Evolutionary conservation across 148 eudicot species (phyloP), one percentile per base, ranked within the genome.

Genomic region (Limonium bicolor): DNA sequence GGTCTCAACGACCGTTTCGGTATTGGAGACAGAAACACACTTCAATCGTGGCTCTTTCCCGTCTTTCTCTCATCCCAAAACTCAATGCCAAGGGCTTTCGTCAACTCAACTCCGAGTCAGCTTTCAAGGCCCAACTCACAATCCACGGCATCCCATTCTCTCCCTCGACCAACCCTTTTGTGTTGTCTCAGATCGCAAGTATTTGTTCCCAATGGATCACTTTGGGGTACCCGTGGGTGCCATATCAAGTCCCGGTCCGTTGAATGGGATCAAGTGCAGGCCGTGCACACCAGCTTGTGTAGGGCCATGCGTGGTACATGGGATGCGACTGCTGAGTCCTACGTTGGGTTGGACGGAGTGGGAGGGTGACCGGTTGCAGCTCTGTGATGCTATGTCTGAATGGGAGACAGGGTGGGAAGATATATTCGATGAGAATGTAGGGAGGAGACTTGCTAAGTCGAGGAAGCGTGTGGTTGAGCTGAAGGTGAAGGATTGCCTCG

Each of bases 1-100:
- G 96, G 96, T 8, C 79, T 86, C 35, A 86, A 86, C 48, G 96
- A 86, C 47, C 72, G 96, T 1, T 41, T 82, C 0, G 96, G 96
- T 0, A 39, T 78, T 0, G 96, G 96, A 1, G 88, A 86, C 63
- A 50, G 67, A 24, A 73, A n/a, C n/a, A 62, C 60, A 59, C 77
- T 37, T 82, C 96, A n/a, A 35, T 36, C n/a, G 67, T 72, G 0
- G 94, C 96, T 20, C 94, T 86, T 24, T 78, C 96, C 1, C 77
- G 94, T 5, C 77, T 82, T 48, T 75, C 94, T 6, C 64, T 82
- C 22, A 33, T 86, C 41, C 79, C 94, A 2, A 47, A 56, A 17
- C 72, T 86, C 23, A 79, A 82, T 41, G 31, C 55, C 0, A 39
- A 76, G 7, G 75, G 73, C 25, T 57, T 71, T 55, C 64, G 53